Base-by-base conservation (phyloP, 2,329 filamentous ascomycete species). In the Aureobasidium sp. region DNA sequence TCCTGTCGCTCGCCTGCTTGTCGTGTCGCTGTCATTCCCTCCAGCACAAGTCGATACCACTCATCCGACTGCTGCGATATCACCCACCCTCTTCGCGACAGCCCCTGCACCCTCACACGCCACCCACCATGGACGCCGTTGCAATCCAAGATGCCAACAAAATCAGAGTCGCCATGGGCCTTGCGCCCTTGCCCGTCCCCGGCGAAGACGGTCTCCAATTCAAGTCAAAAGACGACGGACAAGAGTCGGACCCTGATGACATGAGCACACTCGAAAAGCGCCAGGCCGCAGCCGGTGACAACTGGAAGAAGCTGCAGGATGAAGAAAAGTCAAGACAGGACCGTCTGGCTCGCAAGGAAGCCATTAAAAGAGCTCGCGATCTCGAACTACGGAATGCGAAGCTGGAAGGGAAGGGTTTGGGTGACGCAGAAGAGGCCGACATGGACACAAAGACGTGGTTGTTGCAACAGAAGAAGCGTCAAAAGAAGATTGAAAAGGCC, bases 61-160 rank as follows among this genome's bases (percentile, higher is more conserved):
- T 0, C 14, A 4, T 8, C 9, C 20, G 5, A n/a, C 15, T 42
- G 59, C 15, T 27, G 42, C 9, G n/a, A 3, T 11, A 9, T 5
- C 25, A 3, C 3, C 15, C 3, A 17, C 1, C 11, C 2, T n/a
- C 17, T 3, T 20, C 15, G 31, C 44, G 8, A 61, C 63, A 55
- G 61, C 63, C 1, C 15, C 9, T 3, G 2, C 1, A 29, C 42
- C 64, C 42, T 68, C 70, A 67, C 68, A 63, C 57, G 63, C 74
- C 68, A 17, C 69, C 51, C 27, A 49, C 17, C 37, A 70, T 72
- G 69, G 69, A 74, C 65, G 70, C 72, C 58, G 84, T 90, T 48
- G 87, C 89, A 31, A 92, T 97, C 72, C 90, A 95, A 76, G 91
- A 97, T 81, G 91, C 90, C 67, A 97, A 97, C 79, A 89, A 92